Base-by-base conservation (phyloP, 2,329 filamentous ascomycete species). In the Aspergillus novofumigatus region DNA sequence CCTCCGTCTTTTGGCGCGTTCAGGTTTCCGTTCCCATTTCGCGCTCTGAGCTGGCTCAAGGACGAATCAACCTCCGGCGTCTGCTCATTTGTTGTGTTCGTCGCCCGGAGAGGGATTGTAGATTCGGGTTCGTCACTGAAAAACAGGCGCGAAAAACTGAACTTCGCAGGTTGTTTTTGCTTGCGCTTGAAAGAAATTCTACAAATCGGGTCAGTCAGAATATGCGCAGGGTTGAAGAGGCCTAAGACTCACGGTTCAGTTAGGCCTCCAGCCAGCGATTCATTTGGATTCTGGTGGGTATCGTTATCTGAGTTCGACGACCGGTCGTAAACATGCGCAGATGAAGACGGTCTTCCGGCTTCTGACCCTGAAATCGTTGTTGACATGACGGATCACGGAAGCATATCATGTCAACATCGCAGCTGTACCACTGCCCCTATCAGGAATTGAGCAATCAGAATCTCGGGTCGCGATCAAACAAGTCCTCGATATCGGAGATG, bases 171-270 rank as follows among this genome's bases (percentile, higher is more conserved):
- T 52, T 67, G 69, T 57, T 75, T 77, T 59, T 70, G 71, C 65
- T 78, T 78, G 58, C 72, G 74, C 58, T 77, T 77, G 59, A 77
- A 77, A 7, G 75, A 70, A 28, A 77, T 72, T 14, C 75, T 77
- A 54, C 10, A 51, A 44, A 20, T 28, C 1, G 5, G 25, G 3
- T 11, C 28, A 21, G 49, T 66, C 21, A 62, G 61, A 42, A 28
- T 17, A 53, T 11, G 44, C 21, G 42, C 7, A 23, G 55, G 10
- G 23, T 38, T 38, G 2, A 38, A 38, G 6, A 17, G 14, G 14
- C 5, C 14, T 38, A 48, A 42, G 7, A 61, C 72, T 62, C 61
- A 77, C 74, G 71, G 73, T 49, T 75, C 71, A 58, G 65, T 58
- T 50, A 72, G 60, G 53, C 65, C 58, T 52, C 75, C 72, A 52